A percentile compares a stretch with the other conserved stretches of the same genome.
phyloP scores from a whole-genome alignment of 2,329 filamentous ascomycete genomes.

The Cordyceps javanica region DNA sequence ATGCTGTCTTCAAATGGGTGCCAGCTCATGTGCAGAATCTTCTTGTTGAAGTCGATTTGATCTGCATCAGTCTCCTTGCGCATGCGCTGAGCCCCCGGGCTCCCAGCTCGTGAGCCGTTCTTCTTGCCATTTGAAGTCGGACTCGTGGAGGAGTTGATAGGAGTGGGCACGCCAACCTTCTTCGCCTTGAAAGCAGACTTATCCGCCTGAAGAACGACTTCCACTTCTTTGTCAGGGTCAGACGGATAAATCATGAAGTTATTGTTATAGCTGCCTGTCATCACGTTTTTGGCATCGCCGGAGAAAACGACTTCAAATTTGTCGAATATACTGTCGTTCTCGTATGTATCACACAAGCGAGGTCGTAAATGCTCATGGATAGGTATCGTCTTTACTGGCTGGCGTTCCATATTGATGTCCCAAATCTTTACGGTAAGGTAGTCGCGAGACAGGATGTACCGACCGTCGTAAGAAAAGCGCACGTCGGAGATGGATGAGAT shows the following conservation, averaged over 20 bases:
- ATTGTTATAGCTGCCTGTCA: constrained; percentile 99
- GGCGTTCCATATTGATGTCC: constrained; percentile 99
- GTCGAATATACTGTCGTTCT: constrained; percentile 99
- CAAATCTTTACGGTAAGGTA: constrained; percentile 99
- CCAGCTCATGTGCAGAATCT: constrained; percentile 99
- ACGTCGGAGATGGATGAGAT: constrained; percentile 99
- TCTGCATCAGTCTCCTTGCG: constrained; percentile 98
- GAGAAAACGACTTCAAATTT: constrained; percentile 99
- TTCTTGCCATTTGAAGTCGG: constrained; percentile 73
- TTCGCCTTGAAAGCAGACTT: constrained; percentile 99
- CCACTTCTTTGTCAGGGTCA: constrained; percentile 90
- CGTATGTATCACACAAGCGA: constrained; percentile 93
- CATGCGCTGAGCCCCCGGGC: constrained; percentile 83
- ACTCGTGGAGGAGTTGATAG: constrained; percentile 79
- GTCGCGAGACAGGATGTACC: constrained; percentile 95
- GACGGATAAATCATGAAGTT: constrained; percentile 99
- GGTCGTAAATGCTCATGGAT: constrained; percentile 96
- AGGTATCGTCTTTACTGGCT: constrained; percentile 96
- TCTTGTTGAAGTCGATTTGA: constrained; percentile 99
- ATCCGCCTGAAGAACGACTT: constrained; percentile 94
- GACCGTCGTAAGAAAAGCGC: constrained; percentile 90
- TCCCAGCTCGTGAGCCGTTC: constrained; percentile 78
- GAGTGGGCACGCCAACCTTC: constrained; percentile 96
- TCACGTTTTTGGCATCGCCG: constrained; percentile 95
- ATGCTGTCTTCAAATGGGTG: constrained; percentile 99